Percentiles rank a stretch among this genome's conserved stretches.
These are phyloP conservation scores for Miscanthus sacchariflorus DNA, from an alignment of 202 grass and related monocot genomes.

Conservation along the genomic window DNA sequence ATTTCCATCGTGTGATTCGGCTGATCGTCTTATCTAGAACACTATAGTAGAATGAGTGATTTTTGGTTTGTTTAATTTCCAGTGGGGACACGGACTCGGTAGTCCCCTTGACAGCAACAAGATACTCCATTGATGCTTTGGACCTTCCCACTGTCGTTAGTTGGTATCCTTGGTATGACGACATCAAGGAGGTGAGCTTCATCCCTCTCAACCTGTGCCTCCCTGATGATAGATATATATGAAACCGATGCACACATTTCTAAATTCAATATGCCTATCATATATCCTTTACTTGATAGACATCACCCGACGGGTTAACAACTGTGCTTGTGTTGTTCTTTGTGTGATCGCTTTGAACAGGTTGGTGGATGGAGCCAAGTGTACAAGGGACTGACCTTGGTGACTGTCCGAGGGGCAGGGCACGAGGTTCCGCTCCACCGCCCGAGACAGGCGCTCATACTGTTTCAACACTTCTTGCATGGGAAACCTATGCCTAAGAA, in stretches of 20 bases:
- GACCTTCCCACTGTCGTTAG: constrained; percentile 50
- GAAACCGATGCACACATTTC: background rate
- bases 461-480: constrained; percentile 64
- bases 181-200: constrained; percentile 23
- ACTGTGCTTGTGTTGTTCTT: background rate
- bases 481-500: constrained; percentile 27
- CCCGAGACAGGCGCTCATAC: constrained; percentile 52
- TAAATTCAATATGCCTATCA: background rate
- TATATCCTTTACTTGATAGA: background rate
- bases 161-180: constrained; percentile 63
- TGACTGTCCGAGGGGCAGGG: constrained; percentile 51
- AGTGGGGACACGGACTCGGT: constrained; percentile 80
- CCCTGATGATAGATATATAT: background rate
- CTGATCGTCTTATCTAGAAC: background rate
- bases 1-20: background rate
- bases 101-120: constrained; percentile 69
- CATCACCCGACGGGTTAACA: background rate
- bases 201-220: background rate
- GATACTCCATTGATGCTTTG: constrained; percentile 73
- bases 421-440: constrained; percentile 71
- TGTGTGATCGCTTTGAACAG: constrained; percentile 25
- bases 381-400: constrained; percentile 61
- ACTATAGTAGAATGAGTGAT: background rate
- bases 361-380: constrained; percentile 81
- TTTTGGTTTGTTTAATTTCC: constrained; percentile 21